A percentile compares a stretch with the other conserved stretches of the same genome.
phyloP scores from a whole-genome alignment of 2,329 filamentous ascomycete species.

The Graphilbum sp. region DNA sequence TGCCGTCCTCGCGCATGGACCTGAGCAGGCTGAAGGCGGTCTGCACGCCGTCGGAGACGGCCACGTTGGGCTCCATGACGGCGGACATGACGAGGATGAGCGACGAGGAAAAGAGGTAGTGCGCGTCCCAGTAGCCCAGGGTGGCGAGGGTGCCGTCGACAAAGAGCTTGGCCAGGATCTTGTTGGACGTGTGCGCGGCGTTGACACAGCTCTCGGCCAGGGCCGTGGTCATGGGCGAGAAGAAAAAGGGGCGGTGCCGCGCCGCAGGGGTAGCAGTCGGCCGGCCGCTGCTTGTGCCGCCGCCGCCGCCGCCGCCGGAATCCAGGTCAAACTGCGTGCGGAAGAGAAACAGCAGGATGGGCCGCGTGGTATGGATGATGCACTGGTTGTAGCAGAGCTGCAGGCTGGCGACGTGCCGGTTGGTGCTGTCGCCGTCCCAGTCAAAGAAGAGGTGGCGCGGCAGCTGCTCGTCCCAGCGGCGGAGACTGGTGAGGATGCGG shows the following conservation, averaged over 20 bases:
- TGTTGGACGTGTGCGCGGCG: slow-evolving; percentile 11
- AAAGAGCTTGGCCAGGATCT: slow-evolving; percentile 12
- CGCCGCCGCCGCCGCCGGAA: too few species aligned
- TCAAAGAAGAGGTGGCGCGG: background rate
- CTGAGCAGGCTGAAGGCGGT: slow-evolving; percentile 11
- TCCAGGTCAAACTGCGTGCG: too few species aligned
- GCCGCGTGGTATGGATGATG: slow-evolving; percentile 1
- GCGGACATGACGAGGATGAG: slow-evolving; percentile 13
- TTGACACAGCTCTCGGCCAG: slow-evolving; percentile 15
- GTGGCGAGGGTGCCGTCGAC: slow-evolving; percentile 13
- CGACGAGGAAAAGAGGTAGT: slow-evolving; percentile 14
- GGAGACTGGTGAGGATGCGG: too few species aligned
- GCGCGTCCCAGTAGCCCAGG: slow-evolving; percentile 14
- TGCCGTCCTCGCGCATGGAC: slow-evolving; percentile 15
- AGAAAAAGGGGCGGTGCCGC: too few species aligned
- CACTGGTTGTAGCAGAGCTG: background rate
- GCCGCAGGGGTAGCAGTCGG: slow-evolving; percentile 9
- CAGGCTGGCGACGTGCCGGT: too few species aligned
- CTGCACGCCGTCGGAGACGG: slow-evolving; percentile 10
- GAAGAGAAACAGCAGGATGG: slow-evolving; percentile 1
- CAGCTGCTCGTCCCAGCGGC: slow-evolving; percentile 6
- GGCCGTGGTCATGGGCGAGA: slow-evolving; percentile 15
- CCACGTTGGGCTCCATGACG: slow-evolving; percentile 11
- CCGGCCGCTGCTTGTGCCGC: background rate
- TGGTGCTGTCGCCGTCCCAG: too few species aligned